phyloP scores from a whole-genome alignment of 1,284 basidiomycete species.

The Ganoderma sinense region DNA sequence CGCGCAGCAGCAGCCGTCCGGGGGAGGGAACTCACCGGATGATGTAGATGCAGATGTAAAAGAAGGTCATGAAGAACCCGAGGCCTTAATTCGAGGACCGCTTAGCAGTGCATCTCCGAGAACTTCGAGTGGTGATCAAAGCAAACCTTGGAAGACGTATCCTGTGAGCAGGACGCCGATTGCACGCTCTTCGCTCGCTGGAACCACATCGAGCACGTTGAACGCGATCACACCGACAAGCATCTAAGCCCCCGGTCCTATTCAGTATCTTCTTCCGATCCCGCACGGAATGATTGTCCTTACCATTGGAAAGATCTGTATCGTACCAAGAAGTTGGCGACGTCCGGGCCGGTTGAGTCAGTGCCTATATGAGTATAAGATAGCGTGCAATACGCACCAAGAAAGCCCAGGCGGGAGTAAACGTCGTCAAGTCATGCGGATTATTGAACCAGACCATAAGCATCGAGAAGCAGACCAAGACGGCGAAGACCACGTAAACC shows the following conservation, averaged over 20 bases:
- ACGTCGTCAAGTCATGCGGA: conserved; percentile 52
- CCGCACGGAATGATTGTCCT: conserved; percentile 12
- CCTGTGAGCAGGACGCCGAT: conserved; percentile 52
- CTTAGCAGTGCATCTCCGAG: conserved; percentile 20
- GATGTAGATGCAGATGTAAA: conserved; percentile 59
- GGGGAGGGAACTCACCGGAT: conserved; percentile 44
- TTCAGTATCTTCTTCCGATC: conserved; percentile 14
- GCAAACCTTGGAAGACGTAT: conserved; percentile 57
- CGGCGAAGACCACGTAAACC: conserved; percentile 51
- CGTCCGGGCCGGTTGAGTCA: not conserved
- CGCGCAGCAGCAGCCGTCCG: conserved; percentile 9
- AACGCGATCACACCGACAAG: conserved; percentile 56
- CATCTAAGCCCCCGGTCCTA: conserved; percentile 43
- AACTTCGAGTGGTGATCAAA: conserved; percentile 12
- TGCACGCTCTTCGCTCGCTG: conserved; percentile 43
- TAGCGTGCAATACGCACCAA: conserved; percentile 40
- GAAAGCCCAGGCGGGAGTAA: conserved; percentile 58
- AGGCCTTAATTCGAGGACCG: conserved; percentile 40
- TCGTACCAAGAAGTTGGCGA: not conserved
- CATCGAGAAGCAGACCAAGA: conserved; percentile 56
- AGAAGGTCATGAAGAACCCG: conserved; percentile 59
- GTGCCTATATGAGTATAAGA: not conserved
- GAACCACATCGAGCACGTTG: conserved; percentile 51
- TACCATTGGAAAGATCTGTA: conserved; percentile 55
- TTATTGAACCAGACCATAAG: conserved; percentile 60